These are phyloP conservation scores for Trichoderma sp. DNA, from an alignment of 2,329 filamentous ascomycete genomes.

Conservation along the genomic window DNA sequence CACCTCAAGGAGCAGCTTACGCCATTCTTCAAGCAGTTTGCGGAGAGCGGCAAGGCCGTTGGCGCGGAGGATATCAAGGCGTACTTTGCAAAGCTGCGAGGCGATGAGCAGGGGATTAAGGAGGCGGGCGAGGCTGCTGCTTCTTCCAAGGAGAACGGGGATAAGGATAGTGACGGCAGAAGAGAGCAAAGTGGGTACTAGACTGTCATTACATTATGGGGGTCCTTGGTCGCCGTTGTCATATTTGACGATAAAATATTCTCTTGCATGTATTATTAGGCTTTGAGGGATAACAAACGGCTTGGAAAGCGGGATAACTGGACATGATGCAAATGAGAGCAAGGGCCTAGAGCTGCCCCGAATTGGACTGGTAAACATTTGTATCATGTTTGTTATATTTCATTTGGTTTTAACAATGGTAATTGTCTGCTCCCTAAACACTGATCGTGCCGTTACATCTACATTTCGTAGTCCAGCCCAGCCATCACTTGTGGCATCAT, in stretches of 20 bases:
- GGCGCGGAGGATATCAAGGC: constrained; percentile 94
- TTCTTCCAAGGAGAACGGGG: constrained; percentile 34
- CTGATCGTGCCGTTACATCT: not conserved
- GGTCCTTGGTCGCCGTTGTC: not conserved
- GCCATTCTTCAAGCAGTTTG: constrained; percentile 89
- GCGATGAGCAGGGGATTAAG: constrained; percentile 73
- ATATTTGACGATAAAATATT: not conserved
- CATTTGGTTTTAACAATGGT: not conserved
- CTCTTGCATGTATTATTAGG: not conserved
- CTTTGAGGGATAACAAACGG: not conserved
- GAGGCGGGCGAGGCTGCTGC: constrained; percentile 57
- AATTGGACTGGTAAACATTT: not conserved
- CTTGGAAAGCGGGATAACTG: not conserved
- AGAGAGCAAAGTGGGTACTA: constrained; percentile 55
- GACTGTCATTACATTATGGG: too few species aligned
- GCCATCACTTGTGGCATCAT: constrained; percentile 24
- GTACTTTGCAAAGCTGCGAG: constrained; percentile 91
- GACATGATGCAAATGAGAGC: not conserved
- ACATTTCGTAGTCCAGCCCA: constrained; percentile 18
- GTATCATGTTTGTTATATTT: not conserved
- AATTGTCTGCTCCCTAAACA: not conserved
- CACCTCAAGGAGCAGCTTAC: constrained; percentile 95
- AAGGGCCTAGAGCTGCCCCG: not conserved
- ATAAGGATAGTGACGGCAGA: constrained; percentile 37
- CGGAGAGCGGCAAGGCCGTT: constrained; percentile 83